Evolutionary conservation across 192 early-diverging fungal species (phyloP).

Genomic region (Coemansia sp.): DNA sequence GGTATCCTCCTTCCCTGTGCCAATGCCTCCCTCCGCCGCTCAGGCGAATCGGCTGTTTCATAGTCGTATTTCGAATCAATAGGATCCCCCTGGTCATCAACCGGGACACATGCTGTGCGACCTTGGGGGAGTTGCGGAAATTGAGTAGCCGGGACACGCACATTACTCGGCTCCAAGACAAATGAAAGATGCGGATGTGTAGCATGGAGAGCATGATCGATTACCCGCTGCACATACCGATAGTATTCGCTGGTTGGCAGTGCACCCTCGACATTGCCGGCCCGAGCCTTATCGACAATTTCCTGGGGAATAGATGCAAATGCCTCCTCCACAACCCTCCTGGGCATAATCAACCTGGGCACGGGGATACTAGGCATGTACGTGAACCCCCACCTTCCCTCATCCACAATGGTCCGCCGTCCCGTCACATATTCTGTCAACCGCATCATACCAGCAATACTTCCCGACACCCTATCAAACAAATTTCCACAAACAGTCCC

Average conservation of each 20-base stretch:
- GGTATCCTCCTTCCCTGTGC: neutral
- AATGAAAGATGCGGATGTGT: neutral
- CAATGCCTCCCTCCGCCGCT: neutral
- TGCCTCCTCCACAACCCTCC: neutral
- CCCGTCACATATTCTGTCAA: slow-evolving; percentile 11
- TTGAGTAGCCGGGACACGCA: neutral
- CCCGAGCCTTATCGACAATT: neutral
- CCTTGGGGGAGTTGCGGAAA: neutral
- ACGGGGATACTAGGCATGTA: neutral
- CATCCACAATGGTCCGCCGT: neutral
- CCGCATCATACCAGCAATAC: no score
- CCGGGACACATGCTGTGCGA: neutral
- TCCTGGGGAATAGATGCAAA: neutral
- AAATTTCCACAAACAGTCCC: neutral
- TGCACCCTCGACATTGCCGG: neutral
- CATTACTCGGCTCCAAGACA: slow-evolving; percentile 2
- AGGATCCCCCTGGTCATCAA: neutral
- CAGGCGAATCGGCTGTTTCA: slow-evolving; percentile 3
- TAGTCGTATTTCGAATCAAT: slow-evolving; percentile 3
- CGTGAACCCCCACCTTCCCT: slow-evolving; percentile 1
- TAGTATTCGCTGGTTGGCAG: slow-evolving; percentile 1
- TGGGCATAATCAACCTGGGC: neutral
- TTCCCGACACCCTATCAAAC: neutral
- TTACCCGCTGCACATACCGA: neutral
- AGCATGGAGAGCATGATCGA: neutral